These are phyloP conservation scores for Sordaria brevicollis DNA, from an alignment of 495 filamentous ascomycete genomes.

Conservation along the genomic window DNA sequence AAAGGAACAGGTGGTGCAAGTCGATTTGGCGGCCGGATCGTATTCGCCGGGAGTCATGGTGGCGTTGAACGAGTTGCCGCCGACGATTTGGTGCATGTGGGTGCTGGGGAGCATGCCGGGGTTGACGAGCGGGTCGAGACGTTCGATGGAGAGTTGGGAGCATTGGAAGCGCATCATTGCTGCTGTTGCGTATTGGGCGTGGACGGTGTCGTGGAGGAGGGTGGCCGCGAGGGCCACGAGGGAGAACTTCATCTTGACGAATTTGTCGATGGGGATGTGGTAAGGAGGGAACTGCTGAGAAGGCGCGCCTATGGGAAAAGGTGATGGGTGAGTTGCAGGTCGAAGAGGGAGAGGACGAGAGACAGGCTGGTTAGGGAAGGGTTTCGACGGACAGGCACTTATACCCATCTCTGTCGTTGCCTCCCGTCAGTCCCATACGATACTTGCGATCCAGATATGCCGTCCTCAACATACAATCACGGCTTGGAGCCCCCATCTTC, in stretches of 20 bases:
- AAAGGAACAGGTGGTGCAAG: conserved; percentile 31
- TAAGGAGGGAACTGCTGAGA: neutral
- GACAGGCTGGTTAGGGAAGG: neutral
- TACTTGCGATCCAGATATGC: neutral
- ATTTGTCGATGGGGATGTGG: conserved; percentile 12
- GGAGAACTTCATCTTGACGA: conserved; percentile 11
- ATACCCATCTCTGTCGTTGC: neutral
- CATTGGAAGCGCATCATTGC: conserved; percentile 39
- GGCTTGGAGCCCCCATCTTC: neutral
- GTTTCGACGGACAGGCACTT: neutral
- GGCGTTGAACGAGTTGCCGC: conserved; percentile 33
- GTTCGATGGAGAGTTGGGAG: conserved; percentile 33
- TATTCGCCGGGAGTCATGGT: conserved; percentile 25
- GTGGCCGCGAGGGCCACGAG: conserved; percentile 20
- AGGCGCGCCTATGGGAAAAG: too few species aligned
- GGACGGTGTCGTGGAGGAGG: conserved; percentile 15
- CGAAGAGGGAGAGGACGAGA: neutral
- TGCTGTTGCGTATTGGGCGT: conserved; percentile 21
- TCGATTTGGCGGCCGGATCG: conserved; percentile 26
- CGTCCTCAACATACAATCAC: neutral
- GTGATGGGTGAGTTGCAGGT: neutral
- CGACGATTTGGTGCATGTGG: conserved; percentile 35
- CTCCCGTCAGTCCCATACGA: neutral
- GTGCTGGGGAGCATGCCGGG: conserved; percentile 26
- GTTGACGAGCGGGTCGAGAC: conserved; percentile 34